Base-by-base conservation (phyloP, 768 basidiomycete species). In the Paxillus ammoniavirescens region DNA sequence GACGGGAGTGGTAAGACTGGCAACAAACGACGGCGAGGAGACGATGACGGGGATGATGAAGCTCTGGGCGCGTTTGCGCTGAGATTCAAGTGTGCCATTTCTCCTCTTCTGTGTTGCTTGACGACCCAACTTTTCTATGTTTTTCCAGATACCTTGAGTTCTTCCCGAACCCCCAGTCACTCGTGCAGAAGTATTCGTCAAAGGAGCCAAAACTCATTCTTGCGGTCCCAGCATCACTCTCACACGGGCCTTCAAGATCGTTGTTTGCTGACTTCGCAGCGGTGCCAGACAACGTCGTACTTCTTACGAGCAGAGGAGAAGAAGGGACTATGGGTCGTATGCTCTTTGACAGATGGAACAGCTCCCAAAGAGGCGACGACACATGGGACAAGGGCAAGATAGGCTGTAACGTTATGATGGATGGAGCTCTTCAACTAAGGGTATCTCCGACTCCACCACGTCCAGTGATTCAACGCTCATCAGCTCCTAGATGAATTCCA, bases 191-290 rank as follows among this genome's bases (percentile, higher is more conserved):
- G 9, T 90, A 94, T 63, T 91, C 92, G 0, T 88, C 90, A 2
- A 86, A 88, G 58, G 84, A 91, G 53, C 93, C 97, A 0, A 98
- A 98, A 66, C 80, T 98, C 48, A 91, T 99, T 56, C 79, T 99
- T 14, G 93, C 94, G 0, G 89, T 96, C 26, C 97, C 97, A 2
- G 87, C 92, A 1, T 92, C 92, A 4, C 77, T 99, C 45, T 95
- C 93, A 0, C 90, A 98, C 62, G 96, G 96, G 2, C 87, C 91
- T 8, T 95, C 94, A 0, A 83, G 97, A 42, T 77, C 82, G 33
- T 70, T 98, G 4, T 98, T 99, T 67, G 80, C 84, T 14, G 83
- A 92, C 49, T 94, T 98, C 71, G 93, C 93, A 4, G 77, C 83
- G 7, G 80, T 87, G 5, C 83, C 88, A 0, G 87, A 87, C 55